Percentiles rank a stretch among this genome's conserved stretches.
These are phyloP conservation scores for Penicillium sp. DNA, from an alignment of 2,329 filamentous ascomycete species.

Conservation along the genomic window DNA sequence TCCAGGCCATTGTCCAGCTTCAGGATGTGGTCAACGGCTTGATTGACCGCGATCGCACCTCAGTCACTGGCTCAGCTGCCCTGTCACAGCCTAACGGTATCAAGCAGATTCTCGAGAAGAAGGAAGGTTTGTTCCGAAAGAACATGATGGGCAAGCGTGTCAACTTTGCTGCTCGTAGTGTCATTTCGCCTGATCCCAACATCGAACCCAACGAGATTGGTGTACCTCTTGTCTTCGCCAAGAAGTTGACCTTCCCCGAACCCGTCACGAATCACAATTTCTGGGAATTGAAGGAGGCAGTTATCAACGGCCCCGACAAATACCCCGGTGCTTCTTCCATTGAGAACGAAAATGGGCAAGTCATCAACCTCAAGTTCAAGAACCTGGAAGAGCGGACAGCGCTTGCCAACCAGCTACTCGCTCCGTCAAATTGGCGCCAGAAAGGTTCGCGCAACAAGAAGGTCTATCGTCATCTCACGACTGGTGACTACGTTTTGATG, in stretches of 20 bases:
- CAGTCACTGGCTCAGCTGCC: constrained; percentile 71
- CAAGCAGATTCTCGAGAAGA: constrained; percentile 97
- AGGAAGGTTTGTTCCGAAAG: constrained; percentile 95
- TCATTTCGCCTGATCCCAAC: constrained; percentile 97
- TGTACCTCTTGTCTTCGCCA: constrained; percentile 95
- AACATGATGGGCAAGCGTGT: constrained; percentile 99
- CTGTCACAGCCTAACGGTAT: constrained; percentile 85
- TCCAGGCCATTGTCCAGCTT: constrained; percentile 75
- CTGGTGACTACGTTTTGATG: constrained; percentile 97
- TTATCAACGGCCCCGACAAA: constrained; percentile 87
- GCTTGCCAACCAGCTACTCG: constrained; percentile 86
- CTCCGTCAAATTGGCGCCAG: constrained; percentile 70
- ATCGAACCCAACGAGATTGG: constrained; percentile 99
- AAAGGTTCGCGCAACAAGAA: constrained; percentile 86
- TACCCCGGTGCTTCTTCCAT: constrained; percentile 95
- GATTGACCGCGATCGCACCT: constrained; percentile 84
- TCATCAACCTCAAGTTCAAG: constrained; percentile 83
- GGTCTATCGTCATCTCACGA: constrained; percentile 91
- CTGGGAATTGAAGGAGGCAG: constrained; percentile 89
- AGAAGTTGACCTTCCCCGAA: constrained; percentile 92
- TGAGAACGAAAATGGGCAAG: constrained; percentile 90
- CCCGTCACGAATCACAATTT: constrained; percentile 97
- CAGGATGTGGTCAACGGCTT: constrained; percentile 91
- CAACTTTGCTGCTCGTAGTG: constrained; percentile 94
- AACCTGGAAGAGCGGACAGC: constrained; percentile 82